A percentile compares a stretch with the other conserved stretches of the same genome.
Evolutionary conservation across 208 protist genomes (phyloP).

Genomic region (Trypanosoma platydactyli): DNA sequence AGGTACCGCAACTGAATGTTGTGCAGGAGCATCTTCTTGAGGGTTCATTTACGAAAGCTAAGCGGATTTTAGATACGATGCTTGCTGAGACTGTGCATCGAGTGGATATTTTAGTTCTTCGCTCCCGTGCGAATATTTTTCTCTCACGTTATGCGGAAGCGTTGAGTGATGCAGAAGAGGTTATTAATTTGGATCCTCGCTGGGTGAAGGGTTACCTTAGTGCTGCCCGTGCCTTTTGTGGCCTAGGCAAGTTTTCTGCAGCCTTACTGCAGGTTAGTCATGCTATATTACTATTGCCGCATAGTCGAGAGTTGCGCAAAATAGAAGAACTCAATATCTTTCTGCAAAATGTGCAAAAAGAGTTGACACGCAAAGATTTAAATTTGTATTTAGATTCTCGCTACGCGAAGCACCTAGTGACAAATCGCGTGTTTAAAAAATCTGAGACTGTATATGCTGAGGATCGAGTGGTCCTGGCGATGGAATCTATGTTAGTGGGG

Average conservation of each 20-base stretch:
- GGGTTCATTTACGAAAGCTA: slow-evolving; percentile 19
- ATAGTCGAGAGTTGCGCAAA: slow-evolving; percentile 55
- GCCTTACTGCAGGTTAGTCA: slow-evolving; percentile 32
- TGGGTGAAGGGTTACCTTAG: slow-evolving; percentile 69
- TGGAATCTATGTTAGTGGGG: slow-evolving; percentile 41
- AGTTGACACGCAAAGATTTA: slow-evolving; percentile 31
- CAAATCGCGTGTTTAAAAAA: slow-evolving; percentile 13
- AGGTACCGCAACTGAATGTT: slow-evolving; percentile 6
- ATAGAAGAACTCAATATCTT: slow-evolving; percentile 61
- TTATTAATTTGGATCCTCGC: slow-evolving; percentile 44
- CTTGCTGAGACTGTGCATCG: background rate
- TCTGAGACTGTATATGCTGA: slow-evolving; percentile 40
- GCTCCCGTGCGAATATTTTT: slow-evolving; percentile 71
- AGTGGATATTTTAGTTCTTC: slow-evolving; percentile 53
- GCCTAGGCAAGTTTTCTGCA: slow-evolving; percentile 49
- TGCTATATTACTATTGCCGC: slow-evolving; percentile 46
- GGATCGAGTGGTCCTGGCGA: slow-evolving; percentile 41
- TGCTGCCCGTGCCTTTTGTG: slow-evolving; percentile 59
- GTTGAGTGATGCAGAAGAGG: slow-evolving; percentile 48
- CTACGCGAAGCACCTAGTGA: slow-evolving; percentile 55
- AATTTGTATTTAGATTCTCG: slow-evolving; percentile 47
- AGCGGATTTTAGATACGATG: slow-evolving; percentile 21
- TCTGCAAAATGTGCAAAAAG: slow-evolving; percentile 47
- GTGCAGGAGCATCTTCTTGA: slow-evolving; percentile 19
- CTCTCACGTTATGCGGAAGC: slow-evolving; percentile 45